These are phyloP conservation scores for Sporisorium graminicola DNA, from an alignment of 1,284 basidiomycete species.

Conservation along the genomic window DNA sequence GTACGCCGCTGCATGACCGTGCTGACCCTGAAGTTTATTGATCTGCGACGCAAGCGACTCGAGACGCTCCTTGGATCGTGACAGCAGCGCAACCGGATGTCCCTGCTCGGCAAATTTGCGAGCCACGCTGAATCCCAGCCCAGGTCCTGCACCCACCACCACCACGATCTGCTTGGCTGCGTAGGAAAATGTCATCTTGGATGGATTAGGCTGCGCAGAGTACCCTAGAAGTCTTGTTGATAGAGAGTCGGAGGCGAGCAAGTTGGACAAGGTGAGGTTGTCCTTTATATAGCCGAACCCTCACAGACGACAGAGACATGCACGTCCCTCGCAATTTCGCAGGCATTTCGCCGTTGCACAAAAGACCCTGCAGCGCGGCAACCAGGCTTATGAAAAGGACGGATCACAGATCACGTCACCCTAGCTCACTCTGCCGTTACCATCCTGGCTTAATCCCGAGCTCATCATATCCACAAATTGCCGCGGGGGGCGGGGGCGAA, in stretches of 20 bases:
- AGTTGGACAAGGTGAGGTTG: neutral
- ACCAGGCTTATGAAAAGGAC: neutral
- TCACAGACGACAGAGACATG: too few relatives aligned
- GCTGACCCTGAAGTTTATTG: conserved; percentile 17
- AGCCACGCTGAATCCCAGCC: conserved; percentile 40
- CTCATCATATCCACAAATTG: neutral
- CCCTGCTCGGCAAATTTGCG: conserved; percentile 41
- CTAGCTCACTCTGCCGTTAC: neutral
- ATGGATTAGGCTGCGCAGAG: neutral
- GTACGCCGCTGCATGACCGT: conserved; percentile 35
- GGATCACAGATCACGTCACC: conserved; percentile 9
- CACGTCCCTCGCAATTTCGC: conserved; percentile 6
- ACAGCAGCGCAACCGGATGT: conserved; percentile 50
- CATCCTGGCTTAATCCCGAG: conserved; percentile 5
- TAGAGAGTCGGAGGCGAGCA: neutral
- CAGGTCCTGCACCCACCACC: conserved; percentile 39
- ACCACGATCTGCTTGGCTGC: conserved; percentile 48
- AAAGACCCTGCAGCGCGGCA: conserved; percentile 23
- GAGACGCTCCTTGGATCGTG: conserved; percentile 35
- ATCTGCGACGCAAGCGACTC: conserved; percentile 43
- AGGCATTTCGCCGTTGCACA: neutral
- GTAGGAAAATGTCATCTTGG: conserved; percentile 10
- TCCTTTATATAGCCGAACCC: conserved; percentile 20
- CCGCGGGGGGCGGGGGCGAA: neutral
- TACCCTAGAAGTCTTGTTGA: neutral